Conservation (phyloP, 495 filamentous ascomycete genomes). For the Hypoxylon subgilvum region DNA sequence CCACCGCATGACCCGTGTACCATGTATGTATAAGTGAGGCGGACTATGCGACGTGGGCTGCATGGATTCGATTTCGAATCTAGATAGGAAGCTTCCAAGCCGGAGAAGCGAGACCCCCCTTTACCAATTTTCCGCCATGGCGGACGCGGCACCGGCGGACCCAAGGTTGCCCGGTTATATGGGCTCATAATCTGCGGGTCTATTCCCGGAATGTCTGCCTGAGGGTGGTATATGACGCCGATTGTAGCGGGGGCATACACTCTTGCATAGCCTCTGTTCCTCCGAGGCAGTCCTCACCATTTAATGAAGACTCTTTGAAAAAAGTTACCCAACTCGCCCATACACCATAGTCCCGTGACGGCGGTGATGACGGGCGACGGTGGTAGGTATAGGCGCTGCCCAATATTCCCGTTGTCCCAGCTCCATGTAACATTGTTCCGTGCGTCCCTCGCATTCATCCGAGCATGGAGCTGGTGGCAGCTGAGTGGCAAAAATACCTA, state of each 20-base stretch:
- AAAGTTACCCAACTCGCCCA: slow-evolving; percentile 41
- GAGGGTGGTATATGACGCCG: slow-evolving; percentile 36
- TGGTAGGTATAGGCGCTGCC: slow-evolving; percentile 54
- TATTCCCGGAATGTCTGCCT: slow-evolving; percentile 20
- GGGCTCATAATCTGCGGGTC: slow-evolving; percentile 22
- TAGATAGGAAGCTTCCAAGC: slow-evolving; percentile 26
- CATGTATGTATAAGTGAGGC: slow-evolving; percentile 18
- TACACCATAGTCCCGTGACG: slow-evolving; percentile 45
- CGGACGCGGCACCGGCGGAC: slow-evolving; percentile 29
- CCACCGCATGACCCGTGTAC: slow-evolving; percentile 7
- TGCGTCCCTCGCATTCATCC: slow-evolving; percentile 65
- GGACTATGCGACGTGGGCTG: slow-evolving; percentile 31
- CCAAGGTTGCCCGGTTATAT: slow-evolving; percentile 27
- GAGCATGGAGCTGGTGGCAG: slow-evolving; percentile 68
- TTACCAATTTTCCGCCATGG: slow-evolving; percentile 23
- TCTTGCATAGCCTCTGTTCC: slow-evolving; percentile 26
- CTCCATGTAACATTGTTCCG: slow-evolving; percentile 59
- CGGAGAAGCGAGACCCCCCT: slow-evolving; percentile 13
- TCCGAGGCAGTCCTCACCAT: slow-evolving; percentile 14
- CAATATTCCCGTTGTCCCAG: slow-evolving; percentile 56
- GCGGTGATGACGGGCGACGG: slow-evolving; percentile 45
- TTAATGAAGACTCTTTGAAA: slow-evolving; percentile 27
- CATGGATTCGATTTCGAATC: slow-evolving; percentile 23
- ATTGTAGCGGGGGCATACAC: slow-evolving; percentile 24
- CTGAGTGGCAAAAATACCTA: slow-evolving; percentile 69